Conservation (phyloP, 2,329 filamentous ascomycete species). For the Diplodia seriata region DNA sequence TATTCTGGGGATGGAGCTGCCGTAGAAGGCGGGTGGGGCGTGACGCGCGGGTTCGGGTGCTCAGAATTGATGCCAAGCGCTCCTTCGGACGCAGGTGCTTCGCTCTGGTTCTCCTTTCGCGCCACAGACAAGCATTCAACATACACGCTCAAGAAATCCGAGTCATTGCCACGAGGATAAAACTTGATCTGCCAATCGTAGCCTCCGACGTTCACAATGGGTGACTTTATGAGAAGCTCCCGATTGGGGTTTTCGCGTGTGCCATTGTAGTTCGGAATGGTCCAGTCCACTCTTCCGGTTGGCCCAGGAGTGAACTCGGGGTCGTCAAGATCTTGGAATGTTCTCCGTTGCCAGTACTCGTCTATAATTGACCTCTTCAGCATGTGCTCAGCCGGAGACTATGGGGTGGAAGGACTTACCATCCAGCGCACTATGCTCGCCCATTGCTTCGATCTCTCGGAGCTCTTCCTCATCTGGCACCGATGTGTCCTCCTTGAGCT, state of each 20-base stretch:
- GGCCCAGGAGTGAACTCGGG: slow-evolving; percentile 62
- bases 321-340: slow-evolving; percentile 63
- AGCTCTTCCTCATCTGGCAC: slow-evolving; percentile 64
- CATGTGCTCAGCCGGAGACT: neutral
- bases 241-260: slow-evolving; percentile 66
- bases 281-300: slow-evolving; percentile 65
- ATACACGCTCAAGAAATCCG: slow-evolving; percentile 65
- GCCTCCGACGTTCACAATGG: slow-evolving; percentile 62
- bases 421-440: slow-evolving; percentile 63
- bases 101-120: slow-evolving; percentile 35
- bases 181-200: slow-evolving; percentile 72
- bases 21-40: slow-evolving; percentile 6
- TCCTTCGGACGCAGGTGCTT: slow-evolving; percentile 34
- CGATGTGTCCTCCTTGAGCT: slow-evolving; percentile 63
- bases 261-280: slow-evolving; percentile 64
- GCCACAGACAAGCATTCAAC: slow-evolving; percentile 64
- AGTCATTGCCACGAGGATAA: slow-evolving; percentile 67
- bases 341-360: slow-evolving; percentile 64
- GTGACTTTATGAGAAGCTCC: slow-evolving; percentile 65
- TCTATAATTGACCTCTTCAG: slow-evolving; percentile 44
- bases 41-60: neutral
- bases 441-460: slow-evolving; percentile 60
- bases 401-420: slow-evolving; percentile 45
- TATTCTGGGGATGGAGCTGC: slow-evolving; percentile 33
- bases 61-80: slow-evolving; percentile 27